Base-by-base conservation (phyloP, 495 filamentous ascomycete species). In the Penicillium pulvis region DNA sequence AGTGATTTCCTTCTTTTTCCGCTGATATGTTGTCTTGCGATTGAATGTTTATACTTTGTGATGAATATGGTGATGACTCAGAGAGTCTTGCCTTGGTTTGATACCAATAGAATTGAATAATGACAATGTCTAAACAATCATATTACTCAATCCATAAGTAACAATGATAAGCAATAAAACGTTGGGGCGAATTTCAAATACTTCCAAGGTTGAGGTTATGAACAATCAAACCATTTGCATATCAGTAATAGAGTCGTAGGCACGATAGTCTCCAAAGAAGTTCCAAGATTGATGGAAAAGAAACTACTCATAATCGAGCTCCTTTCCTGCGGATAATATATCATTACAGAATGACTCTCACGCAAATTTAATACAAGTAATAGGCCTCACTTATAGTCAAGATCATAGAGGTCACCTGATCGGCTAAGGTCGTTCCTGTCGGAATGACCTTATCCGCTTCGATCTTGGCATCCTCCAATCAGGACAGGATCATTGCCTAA, bases 61-160 rank as follows among this genome's bases (percentile, higher is more conserved):
- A 41, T 41, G 39, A 41, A 41, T 41, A 41, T 41, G 39, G 39
- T 41, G 14, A 41, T 36, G 33, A 41, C 39, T 41, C 39, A 41
- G 16, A 17, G 39, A 41, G 39, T 41, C 39, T 41, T 41, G 39
- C 39, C 39, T 7, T 17, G 39, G 39, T 41, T 41, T n/a, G 39
- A 41, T 41, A 41, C 39, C 39, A 41, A 41, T 41, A 41, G 14
- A 41, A 41, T n/a, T 41, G 16, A 41, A 16, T 16, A 41, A 41
- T 41, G 33, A 41, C 6, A 41, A 41, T 41, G 14, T 41, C 7
- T 41, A 4, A 17, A 41, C 39, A 41, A 41, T n/a, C 1, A 36
- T 36, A 2, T 36, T 12, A 1, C 6, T 28, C 28, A 4, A 0
- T 28, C 0, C 28, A 28, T 4, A 4, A 28, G 4, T 28, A 4